Evolutionary conservation across 352 stramenopile species (phyloP).

Genomic region (Hyaloperonospora brassicae): DNA sequence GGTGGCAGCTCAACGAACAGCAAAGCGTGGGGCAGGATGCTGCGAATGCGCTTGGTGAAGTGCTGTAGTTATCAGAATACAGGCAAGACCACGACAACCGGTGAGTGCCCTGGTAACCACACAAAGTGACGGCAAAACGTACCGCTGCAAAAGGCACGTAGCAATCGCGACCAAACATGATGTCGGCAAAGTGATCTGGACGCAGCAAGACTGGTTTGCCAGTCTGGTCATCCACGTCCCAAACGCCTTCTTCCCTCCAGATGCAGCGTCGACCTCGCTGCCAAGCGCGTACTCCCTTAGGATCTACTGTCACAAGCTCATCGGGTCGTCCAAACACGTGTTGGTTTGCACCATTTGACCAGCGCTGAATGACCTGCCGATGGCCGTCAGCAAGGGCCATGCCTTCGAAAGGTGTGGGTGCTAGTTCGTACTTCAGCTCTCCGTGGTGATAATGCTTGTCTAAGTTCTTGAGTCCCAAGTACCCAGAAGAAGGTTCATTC

Average conservation of each 20-base stretch:
- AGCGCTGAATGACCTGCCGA: slow-evolving; percentile 51
- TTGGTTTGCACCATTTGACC: slow-evolving; percentile 69
- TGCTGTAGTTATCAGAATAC: slow-evolving; percentile 18
- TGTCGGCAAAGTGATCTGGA: slow-evolving; percentile 59
- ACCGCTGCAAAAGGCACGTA: slow-evolving; percentile 75
- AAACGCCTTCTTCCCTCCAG: slow-evolving; percentile 80
- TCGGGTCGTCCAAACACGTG: slow-evolving; percentile 56
- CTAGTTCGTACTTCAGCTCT: slow-evolving; percentile 65
- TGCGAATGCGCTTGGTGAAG: slow-evolving; percentile 51
- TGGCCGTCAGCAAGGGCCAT: slow-evolving; percentile 72
- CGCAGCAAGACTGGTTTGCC: slow-evolving; percentile 41
- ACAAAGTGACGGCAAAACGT: slow-evolving; percentile 1
- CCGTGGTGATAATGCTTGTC: slow-evolving; percentile 38
- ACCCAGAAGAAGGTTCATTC: slow-evolving; percentile 84
- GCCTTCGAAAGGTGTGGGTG: slow-evolving; percentile 72
- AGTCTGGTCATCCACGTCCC: slow-evolving; percentile 38
- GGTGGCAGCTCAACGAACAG: slow-evolving; percentile 78
- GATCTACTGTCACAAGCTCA: slow-evolving; percentile 40
- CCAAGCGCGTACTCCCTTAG: slow-evolving; percentile 54
- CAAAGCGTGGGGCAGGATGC: slow-evolving; percentile 48
- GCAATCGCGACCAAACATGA: slow-evolving; percentile 71
- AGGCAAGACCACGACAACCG: slow-evolving; percentile 4
- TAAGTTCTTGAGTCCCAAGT: slow-evolving; percentile 60
- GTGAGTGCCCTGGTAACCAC: not conserved
- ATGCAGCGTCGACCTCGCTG: slow-evolving; percentile 57